phyloP scores from a whole-genome alignment of 2,329 filamentous ascomycete species.

The Phaeophleospora eucalypticola region DNA sequence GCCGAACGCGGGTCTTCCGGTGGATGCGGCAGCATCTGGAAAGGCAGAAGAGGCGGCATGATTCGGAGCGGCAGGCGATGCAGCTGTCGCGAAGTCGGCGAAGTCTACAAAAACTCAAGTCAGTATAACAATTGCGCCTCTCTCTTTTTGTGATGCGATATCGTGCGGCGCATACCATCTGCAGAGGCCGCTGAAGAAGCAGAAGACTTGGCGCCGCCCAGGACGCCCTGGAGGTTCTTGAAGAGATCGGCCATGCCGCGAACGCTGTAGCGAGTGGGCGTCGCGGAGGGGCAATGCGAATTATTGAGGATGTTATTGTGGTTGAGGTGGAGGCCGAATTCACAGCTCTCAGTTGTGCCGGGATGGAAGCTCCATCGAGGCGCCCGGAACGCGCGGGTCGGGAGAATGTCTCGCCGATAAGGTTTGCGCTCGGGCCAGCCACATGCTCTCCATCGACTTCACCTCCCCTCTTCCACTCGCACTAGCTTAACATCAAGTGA shows the following conservation, averaged over 20 bases:
- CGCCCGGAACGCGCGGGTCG: too few species aligned
- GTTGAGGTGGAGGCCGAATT: too few species aligned
- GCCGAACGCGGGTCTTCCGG: slow-evolving; percentile 34
- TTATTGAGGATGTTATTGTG: neutral
- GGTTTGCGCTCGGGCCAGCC: too few species aligned
- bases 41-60: slow-evolving; percentile 50
- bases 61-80: slow-evolving; percentile 57
- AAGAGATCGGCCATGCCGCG: slow-evolving; percentile 46
- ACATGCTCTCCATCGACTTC: too few species aligned
- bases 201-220: slow-evolving; percentile 63
- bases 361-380: too few species aligned
- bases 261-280: neutral
- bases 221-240: slow-evolving; percentile 65
- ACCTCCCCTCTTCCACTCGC: too few species aligned
- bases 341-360: too few species aligned
- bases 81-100: slow-evolving; percentile 81
- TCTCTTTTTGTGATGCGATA: slow-evolving; percentile 6
- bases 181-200: slow-evolving; percentile 38
- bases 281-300: too few species aligned
- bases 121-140: slow-evolving; percentile 7
- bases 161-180: slow-evolving; percentile 14
- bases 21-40: slow-evolving; percentile 38
- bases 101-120: slow-evolving; percentile 63
- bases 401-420: too few species aligned
- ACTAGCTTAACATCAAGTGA: too few species aligned